Conservation (phyloP, 2,329 filamentous ascomycete genomes). For the Nakataea oryzae region DNA sequence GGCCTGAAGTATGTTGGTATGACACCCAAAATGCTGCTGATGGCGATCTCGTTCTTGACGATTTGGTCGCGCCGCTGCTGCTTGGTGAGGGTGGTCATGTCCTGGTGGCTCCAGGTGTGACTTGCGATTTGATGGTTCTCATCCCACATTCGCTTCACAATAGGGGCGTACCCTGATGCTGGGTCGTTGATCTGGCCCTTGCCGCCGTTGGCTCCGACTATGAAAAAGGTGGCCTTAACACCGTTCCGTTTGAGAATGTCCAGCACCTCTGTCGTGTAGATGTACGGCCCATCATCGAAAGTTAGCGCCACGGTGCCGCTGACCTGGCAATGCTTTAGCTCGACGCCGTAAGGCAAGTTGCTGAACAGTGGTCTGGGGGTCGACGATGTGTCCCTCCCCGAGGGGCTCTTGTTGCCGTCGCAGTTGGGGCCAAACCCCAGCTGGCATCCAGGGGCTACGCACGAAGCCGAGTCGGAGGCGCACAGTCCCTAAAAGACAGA, state of each 20-base stretch:
- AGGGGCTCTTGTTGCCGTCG: slow-evolving; percentile 18
- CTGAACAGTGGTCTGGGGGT: slow-evolving; percentile 16
- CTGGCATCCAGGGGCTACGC: slow-evolving; percentile 17
- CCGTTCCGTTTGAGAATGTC: slow-evolving; percentile 20
- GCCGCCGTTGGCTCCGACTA: slow-evolving; percentile 20
- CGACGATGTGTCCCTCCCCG: slow-evolving; percentile 13
- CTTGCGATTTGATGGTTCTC: slow-evolving; percentile 29
- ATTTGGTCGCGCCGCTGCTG: slow-evolving; percentile 21
- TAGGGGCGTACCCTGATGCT: slow-evolving; percentile 22
- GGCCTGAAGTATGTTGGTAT: slow-evolving; percentile 31
- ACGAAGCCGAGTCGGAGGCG: slow-evolving; percentile 17
- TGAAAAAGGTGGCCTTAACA: slow-evolving; percentile 25
- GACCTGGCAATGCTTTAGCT: slow-evolving; percentile 19
- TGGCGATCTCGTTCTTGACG: slow-evolving; percentile 25
- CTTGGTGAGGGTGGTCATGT: slow-evolving; percentile 18
- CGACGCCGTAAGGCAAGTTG: slow-evolving; percentile 18
- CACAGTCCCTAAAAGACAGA: slow-evolving; percentile 18
- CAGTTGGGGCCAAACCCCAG: slow-evolving; percentile 17
- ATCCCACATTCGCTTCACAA: slow-evolving; percentile 26
- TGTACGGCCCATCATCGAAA: slow-evolving; percentile 25
- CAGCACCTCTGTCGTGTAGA: slow-evolving; percentile 21
- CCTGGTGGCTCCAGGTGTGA: slow-evolving; percentile 29
- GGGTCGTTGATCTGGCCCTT: slow-evolving; percentile 23
- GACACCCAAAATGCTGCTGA: slow-evolving; percentile 23
- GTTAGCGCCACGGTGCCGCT: slow-evolving; percentile 22